phyloP scores from a whole-genome alignment of 495 filamentous ascomycete species.

The Aspergillus leporis region DNA sequence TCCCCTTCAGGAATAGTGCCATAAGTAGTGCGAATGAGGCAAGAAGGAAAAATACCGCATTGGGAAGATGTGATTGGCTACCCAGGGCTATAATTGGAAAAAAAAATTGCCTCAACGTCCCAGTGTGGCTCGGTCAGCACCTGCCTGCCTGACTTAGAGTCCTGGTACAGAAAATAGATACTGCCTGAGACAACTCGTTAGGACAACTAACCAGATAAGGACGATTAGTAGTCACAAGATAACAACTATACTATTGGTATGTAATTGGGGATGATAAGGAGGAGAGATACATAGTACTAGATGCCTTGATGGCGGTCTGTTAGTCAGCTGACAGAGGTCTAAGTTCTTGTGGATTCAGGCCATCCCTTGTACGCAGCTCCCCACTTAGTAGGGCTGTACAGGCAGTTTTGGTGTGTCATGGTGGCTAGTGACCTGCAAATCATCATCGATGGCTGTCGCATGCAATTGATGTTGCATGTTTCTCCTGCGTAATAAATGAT shows the following conservation, averaged over 20 bases:
- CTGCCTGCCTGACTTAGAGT: background rate
- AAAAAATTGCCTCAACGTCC: constrained; percentile 22
- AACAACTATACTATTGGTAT: background rate
- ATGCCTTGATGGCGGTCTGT: background rate
- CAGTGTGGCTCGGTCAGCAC: constrained; percentile 10
- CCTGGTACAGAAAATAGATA: constrained; percentile 2
- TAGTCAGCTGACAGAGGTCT: constrained; percentile 21
- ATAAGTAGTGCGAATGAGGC: constrained; percentile 13
- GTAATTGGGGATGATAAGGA: background rate
- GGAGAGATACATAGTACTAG: background rate
- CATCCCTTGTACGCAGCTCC: background rate
- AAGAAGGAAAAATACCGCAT: constrained; percentile 18
- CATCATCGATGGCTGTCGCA: constrained; percentile 18
- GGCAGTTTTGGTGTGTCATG: constrained; percentile 29
- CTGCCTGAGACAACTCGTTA: background rate
- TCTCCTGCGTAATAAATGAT: constrained; percentile 22
- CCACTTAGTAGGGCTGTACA: constrained; percentile 26
- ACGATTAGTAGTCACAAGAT: background rate
- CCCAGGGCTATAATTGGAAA: constrained; percentile 22
- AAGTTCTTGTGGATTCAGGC: constrained; percentile 6
- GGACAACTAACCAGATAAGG: background rate
- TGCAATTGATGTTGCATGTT: constrained; percentile 10
- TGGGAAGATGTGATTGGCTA: constrained; percentile 14
- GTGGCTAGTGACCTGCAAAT: constrained; percentile 29
- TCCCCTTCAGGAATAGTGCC: background rate